Base-by-base conservation (phyloP, 768 basidiomycete genomes). In the Mycena filopes region DNA sequence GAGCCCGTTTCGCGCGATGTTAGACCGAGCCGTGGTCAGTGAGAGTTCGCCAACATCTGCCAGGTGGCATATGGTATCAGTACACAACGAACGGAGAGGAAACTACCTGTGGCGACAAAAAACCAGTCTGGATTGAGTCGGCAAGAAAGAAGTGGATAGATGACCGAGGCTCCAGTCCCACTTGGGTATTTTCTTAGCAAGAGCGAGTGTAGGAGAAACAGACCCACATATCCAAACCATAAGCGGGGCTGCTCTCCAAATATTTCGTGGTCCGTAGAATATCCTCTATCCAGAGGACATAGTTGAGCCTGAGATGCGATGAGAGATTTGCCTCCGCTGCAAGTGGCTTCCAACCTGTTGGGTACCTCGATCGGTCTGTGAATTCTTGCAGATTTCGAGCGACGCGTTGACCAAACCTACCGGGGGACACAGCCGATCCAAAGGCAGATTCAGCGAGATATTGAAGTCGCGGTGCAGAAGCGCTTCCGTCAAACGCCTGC, bases 121-220 rank as follows among this genome's bases (percentile, higher is more conserved):
- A 70, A 71, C 88, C 91, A 93, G 5, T 66, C 73, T 7, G 80
- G 73, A 46, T 87, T 77, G 38, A 87, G 69, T 2, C 80, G 79
- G 68, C 89, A 90, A 0, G 82, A 86, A 0, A 99, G 81, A 1
- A 98, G 80, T 0, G 96, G 91, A 69, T 98, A 99, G 59, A 99
- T 94, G 0, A 88, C 92, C 0, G 93, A 93, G 9, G 95, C 90
- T 0, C 97, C 97, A 10, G 96, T 97, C 23, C 97, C 97, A 41
- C 95, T 94, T 67, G 28, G n/a, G 56, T 38, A 66, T 42, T 18
- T 11, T 31, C 60, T 41, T 28, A n/a, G 20, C 18, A 26, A 25
- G 38, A 21, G 18, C 25, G 29, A 40, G 26, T 41, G 25, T 18
- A 18, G 16, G 36, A 28, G 49, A 58, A 41, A 9, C 33, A 41